Evolutionary conservation across 2,329 filamentous ascomycete species (phyloP), one percentile per base, ranked within the genome.

Genomic region (Aureobasidium musti): DNA sequence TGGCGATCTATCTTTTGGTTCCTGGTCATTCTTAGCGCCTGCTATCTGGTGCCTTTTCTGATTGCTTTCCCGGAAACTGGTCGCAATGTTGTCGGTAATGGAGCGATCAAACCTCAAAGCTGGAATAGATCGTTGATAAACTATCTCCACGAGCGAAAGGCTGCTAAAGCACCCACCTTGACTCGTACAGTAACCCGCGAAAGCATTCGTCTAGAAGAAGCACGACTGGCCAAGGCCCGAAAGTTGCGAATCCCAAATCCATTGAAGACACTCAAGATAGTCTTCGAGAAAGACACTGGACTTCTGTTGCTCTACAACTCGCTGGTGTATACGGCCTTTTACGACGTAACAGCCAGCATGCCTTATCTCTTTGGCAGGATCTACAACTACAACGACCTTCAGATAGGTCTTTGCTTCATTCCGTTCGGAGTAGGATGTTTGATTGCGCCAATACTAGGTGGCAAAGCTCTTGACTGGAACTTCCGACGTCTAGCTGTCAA

Each of bases 381-480:
- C 3, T 85, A 84, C 69, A 72, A 74, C 26, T 81, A 83, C 71
- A 74, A 77, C 70, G 77, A 82, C 61, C 76, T 84, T 13, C 76
- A 84, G 68, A 78, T 83, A 47, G 78, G 78, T 2, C 71, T 80
- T 7, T 73, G 68, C 10, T 82, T 77, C 68, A 72, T 76, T 21
- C 75, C 79, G 0, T 76, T 79, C 45, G 79, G 78, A 14, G 65
- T 74, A 6, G 80, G 80, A 5, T 73, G 74, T 47, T 70, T 79
- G 39, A 57, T 75, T 23, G 73, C 77, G 50, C 74, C 78, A 21
- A 69, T 79, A 28, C 73, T 79, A 19, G 77, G 74, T 39, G 89
- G 91, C 5, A 80, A 81, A 2, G 70, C 86, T 1, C 82, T 91
- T 41, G 89, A 91, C 75, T 87, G 85, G 82, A 92, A 92, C 75